Percentiles rank a stretch among this genome's conserved stretches.
These are phyloP conservation scores for Corylus americana DNA, from an alignment of 306 rosid genomes.

Conservation along the genomic window DNA sequence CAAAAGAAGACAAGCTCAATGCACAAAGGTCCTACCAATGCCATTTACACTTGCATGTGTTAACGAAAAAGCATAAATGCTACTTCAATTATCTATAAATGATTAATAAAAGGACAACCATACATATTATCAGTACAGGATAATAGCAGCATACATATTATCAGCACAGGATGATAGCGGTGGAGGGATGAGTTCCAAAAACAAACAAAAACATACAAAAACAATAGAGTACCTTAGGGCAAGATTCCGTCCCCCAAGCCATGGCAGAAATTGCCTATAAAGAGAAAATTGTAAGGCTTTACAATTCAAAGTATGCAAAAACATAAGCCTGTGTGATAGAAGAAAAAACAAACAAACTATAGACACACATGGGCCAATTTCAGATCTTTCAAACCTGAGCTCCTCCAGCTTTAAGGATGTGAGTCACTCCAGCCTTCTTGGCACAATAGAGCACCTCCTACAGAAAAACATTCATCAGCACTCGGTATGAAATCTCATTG, in stretches of 20 bases:
- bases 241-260: constrained; percentile 99
- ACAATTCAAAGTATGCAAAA: constrained; percentile 1
- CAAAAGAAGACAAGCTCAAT: too few relatives aligned
- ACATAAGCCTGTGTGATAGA: constrained; percentile 1
- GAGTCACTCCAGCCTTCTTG: constrained; percentile 96
- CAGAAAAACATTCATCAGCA: constrained; percentile 31
- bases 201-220: too few relatives aligned
- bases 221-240: constrained; percentile 71
- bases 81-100: neutral
- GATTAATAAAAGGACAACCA: neutral
- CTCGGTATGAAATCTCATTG: constrained; percentile 6
- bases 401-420: constrained; percentile 98
- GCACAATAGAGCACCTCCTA: constrained; percentile 99
- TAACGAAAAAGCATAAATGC: neutral
- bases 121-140: neutral
- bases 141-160: neutral
- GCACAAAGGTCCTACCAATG: neutral
- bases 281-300: constrained; percentile 14
- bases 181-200: constrained; percentile 5
- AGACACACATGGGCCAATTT: constrained; percentile 7
- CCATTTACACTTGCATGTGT: neutral
- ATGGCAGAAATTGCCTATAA: constrained; percentile 88
- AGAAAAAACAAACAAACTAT: constrained; percentile 4
- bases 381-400: constrained; percentile 76
- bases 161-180: neutral